Evolutionary conservation across 176 grass and related monocot genomes (phyloP).

Genomic region (Thalia dealbata): DNA sequence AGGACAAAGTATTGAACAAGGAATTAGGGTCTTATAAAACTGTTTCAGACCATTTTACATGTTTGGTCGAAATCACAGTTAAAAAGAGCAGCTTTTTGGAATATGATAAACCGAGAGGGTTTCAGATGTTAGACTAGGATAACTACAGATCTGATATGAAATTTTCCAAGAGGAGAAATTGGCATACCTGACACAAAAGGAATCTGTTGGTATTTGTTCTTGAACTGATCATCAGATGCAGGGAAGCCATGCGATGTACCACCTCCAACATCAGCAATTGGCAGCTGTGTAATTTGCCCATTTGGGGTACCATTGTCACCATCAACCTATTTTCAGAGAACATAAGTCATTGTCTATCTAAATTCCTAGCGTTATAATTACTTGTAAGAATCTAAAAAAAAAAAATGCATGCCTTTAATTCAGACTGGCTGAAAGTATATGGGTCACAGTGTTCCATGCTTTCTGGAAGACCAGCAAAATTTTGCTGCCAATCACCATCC

Average conservation of each 20-base stretch:
- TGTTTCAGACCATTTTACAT: too few relatives aligned
- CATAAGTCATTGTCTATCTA: conserved; percentile 28
- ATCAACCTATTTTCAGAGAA: conserved; percentile 68
- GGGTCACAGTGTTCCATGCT: conserved; percentile 24
- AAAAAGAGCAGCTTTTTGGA: too few relatives aligned
- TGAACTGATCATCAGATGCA: conserved; percentile 50
- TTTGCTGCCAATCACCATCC: conserved; percentile 53
- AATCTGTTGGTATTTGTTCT: conserved; percentile 24
- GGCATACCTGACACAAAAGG: conserved; percentile 56
- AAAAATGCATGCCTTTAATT: conserved; percentile 37
- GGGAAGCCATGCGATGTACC: conserved; percentile 38
- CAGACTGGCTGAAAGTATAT: conserved; percentile 20
- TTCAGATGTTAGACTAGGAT: conserved; percentile 1
- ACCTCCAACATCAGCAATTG: conserved; percentile 52
- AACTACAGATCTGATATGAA: neutral
- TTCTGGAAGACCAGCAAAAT: conserved; percentile 24
- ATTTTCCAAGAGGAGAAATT: conserved; percentile 12
- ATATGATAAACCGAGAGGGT: neutral
- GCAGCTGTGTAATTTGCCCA: conserved; percentile 42
- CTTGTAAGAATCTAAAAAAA: conserved; percentile 5
- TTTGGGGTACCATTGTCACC: conserved; percentile 35
- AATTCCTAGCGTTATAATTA: conserved; percentile 17
- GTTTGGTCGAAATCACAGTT: too few relatives aligned
- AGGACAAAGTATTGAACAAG: neutral
- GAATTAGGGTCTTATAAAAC: neutral